Evolutionary conservation across 2,329 filamentous ascomycete species (phyloP), one percentile per base, ranked within the genome.

Genomic region (Neoarthrinium moseri): DNA sequence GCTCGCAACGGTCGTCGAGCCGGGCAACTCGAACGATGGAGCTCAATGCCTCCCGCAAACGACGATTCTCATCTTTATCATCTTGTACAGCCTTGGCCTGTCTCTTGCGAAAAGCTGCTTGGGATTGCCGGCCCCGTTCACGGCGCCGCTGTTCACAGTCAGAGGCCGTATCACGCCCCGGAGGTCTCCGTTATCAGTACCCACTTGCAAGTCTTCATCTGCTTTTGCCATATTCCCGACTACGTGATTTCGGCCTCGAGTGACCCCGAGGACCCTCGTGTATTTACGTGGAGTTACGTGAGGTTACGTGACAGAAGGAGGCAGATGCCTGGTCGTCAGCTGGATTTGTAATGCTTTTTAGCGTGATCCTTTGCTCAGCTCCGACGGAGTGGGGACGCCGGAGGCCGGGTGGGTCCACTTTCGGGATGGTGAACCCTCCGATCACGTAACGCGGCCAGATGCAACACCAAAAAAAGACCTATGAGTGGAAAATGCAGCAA

Each of bases 31-130:
- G 44, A 4, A 55, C 46, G 17, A 61, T 55, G 6, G 51, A 47
- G 17, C 46, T 47, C 13, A 61, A 54, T 1, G 55, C 58, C 3
- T 46, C 51, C 30, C 51, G 57, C 36, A 62, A 37, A 7, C 17
- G 49, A 30, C 49, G 29, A 26, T 59, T 57, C 24, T 65, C 55
- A 6, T 52, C 48, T 2, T 41, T 51, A 22, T 54, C 51, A 6
- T 48, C 45, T 12, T 50, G 49, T 5, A 46, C 32, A 3, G 43
- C 53, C 11, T 59, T 51, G 2, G 51, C 49, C 26, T 62, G 59
- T 12, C 61, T 55, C 38, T 62, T 59, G 7, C 63, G 56, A 38
- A 63, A 66, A 6, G 54, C 60, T 6, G 61, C 59, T 37, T 65
- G 61, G 4, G 62, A 55, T 6, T 52, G 42, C 24, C 55, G 60